Evolutionary conservation across 768 basidiomycete genomes (phyloP), one percentile per base, ranked within the genome.

Genomic region (Termitomyces sp.): DNA sequence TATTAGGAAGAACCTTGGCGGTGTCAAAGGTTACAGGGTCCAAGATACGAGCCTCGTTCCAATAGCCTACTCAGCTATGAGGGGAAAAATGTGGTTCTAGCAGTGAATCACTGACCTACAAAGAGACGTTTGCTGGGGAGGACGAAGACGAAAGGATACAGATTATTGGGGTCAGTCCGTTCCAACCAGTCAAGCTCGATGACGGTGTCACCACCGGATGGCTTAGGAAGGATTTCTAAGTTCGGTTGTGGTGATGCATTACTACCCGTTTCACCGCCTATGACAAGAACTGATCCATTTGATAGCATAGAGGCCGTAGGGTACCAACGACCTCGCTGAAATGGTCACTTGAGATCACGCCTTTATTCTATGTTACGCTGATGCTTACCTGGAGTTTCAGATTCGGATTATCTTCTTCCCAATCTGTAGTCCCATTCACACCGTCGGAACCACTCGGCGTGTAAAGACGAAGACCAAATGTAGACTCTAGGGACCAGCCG

Each of bases 11-110:
- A 7, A 73, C 70, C 5, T 70, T 70, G 54, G 84, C 68, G 0
- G 90, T 91, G 22, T 76, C 70, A 60, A 92, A 90, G 1, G 81
- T 87, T 11, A 67, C 73, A 0, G 86, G 83, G 57, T 92, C 79
- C 28, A 92, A 73, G 59, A 92, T 81, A 16, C 90, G 84, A 0
- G 90, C 90, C 68, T 92, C 87, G 60, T 92, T 92, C 72, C 84
- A 91, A 65, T 92, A 91, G 0, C 77, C 88, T 90, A 58, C 24
- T 18, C 50, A 4, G 26, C 26, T 46, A 13, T 51, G 26, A 45
- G 43, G 16, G 46, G 8, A 40, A 14, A 5, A 43, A 28, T 28
- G 1, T 10, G 3, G 13, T 8, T 33, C n/a, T 24, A 3, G 9
- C 14, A 4, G 4, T 9, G 41, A 10, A 47, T n/a, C 10, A 71